These are phyloP conservation scores for Yarrowia sp. DNA, from an alignment of 805 yeast genomes.

Conservation along the genomic window DNA sequence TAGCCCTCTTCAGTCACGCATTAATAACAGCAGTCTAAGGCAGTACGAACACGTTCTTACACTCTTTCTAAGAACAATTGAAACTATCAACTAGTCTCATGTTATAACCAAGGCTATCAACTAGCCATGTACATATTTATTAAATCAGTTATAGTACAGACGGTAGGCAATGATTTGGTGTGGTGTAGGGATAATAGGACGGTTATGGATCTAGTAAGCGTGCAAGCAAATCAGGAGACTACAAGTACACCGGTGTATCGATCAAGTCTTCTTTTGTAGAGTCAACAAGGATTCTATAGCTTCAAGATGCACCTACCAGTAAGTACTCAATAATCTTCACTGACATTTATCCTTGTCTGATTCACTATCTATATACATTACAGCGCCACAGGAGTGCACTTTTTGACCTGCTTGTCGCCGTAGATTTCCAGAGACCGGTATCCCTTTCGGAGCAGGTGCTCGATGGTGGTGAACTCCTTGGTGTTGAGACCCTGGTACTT, in stretches of 20 bases:
- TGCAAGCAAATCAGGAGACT: too few species aligned
- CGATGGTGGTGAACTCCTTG: conserved; percentile 84
- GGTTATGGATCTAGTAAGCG: too few species aligned
- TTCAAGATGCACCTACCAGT: too few species aligned
- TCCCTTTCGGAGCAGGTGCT: conserved; percentile 81
- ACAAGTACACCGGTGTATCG: too few species aligned
- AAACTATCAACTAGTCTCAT: conserved; percentile 29
- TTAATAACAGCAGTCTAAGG: not conserved
- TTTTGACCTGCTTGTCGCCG: conserved; percentile 72
- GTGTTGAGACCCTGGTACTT: conserved; percentile 64
- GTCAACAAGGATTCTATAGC: too few species aligned
- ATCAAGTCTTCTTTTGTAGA: too few species aligned
- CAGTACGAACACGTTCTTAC: not conserved
- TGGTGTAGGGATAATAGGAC: too few species aligned
- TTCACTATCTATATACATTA: conserved; percentile 26
- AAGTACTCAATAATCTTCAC: too few species aligned
- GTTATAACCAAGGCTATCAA: conserved; percentile 32
- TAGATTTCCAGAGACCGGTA: conserved; percentile 73
- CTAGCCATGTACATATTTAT: conserved; percentile 33
- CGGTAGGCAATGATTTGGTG: too few species aligned
- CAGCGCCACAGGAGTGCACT: conserved; percentile 45
- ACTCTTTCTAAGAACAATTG: not conserved
- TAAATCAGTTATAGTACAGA: conserved; percentile 3
- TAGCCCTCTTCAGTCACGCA: not conserved
- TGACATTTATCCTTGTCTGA: not conserved